Conservation (phyloP, 768 basidiomycete species). For the Ramaria sp. region DNA sequence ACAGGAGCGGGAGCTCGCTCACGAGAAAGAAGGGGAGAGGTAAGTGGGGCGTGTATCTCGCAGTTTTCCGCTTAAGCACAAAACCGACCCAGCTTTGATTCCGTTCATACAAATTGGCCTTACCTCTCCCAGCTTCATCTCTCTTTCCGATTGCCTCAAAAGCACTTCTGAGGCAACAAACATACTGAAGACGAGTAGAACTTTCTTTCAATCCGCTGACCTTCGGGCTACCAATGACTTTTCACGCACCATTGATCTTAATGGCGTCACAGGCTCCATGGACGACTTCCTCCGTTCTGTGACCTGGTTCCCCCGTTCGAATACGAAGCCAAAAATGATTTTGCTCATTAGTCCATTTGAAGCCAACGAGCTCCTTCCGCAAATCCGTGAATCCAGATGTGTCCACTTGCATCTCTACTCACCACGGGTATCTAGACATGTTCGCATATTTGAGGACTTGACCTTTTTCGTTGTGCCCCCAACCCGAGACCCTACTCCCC, state of each 20-base stretch:
- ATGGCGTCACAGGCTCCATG: constrained; percentile 7
- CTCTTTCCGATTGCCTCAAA: background rate
- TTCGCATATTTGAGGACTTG: constrained; percentile 29
- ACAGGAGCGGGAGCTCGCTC: constrained; percentile 36
- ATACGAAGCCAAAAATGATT: constrained; percentile 13
- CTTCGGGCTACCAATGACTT: constrained; percentile 28
- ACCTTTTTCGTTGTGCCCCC: constrained; percentile 21
- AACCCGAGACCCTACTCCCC: constrained; percentile 2
- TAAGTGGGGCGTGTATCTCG: constrained; percentile 27
- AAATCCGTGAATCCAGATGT: constrained; percentile 22
- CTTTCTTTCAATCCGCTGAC: constrained; percentile 13
- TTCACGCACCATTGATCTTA: constrained; percentile 18
- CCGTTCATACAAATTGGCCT: constrained; percentile 22
- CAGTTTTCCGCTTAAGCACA: constrained; percentile 19
- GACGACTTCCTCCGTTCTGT: constrained; percentile 29
- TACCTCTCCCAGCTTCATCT: background rate
- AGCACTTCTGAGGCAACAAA: background rate
- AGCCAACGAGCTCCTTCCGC: constrained; percentile 27
- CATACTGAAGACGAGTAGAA: constrained; percentile 17
- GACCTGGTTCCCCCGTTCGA: constrained; percentile 29
- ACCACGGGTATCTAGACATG: constrained; percentile 24
- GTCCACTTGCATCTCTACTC: constrained; percentile 35
- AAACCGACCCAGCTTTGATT: constrained; percentile 17
- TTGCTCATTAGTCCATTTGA: constrained; percentile 33
- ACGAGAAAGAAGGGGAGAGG: constrained; percentile 31